A percentile compares a stretch with the other conserved stretches of the same genome.
phyloP scores from a whole-genome alignment of 2,329 filamentous ascomycete genomes.

The Alternaria incomplexa region DNA sequence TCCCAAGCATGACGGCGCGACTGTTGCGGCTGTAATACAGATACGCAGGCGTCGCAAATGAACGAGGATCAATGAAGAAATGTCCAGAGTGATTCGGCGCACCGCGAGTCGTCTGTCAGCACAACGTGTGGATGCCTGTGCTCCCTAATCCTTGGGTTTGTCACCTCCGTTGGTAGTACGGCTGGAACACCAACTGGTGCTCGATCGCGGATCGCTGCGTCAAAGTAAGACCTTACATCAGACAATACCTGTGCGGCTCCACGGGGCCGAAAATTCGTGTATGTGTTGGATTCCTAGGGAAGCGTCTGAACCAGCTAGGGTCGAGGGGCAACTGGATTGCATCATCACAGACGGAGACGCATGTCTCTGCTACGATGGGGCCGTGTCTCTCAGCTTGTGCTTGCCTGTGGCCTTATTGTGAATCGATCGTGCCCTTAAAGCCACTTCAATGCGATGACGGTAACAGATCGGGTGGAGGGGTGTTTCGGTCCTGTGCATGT shows the following conservation, averaged over 20 bases:
- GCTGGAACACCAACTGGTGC: neutral
- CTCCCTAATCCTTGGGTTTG: neutral
- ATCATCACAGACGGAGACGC: neutral
- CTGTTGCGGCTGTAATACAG: neutral
- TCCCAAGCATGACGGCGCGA: neutral
- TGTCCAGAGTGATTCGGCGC: neutral
- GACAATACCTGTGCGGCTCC: neutral
- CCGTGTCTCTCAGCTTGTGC: neutral
- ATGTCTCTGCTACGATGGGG: neutral
- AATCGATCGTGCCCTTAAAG: neutral
- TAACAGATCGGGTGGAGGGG: neutral
- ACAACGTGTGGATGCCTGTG: neutral
- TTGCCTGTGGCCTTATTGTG: neutral
- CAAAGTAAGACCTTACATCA: neutral
- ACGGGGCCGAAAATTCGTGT: neutral
- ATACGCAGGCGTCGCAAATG: neutral
- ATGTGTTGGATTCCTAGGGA: neutral
- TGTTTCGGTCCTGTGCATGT: neutral
- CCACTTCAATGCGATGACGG: neutral
- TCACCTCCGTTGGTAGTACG: constrained; percentile 1
- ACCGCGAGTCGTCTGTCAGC: neutral
- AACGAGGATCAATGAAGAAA: neutral
- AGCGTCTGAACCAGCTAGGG: neutral
- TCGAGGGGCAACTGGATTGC: neutral
- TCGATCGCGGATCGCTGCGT: neutral